Conservation (phyloP, 768 basidiomycete genomes). For the Boletus tylopilopsis region DNA sequence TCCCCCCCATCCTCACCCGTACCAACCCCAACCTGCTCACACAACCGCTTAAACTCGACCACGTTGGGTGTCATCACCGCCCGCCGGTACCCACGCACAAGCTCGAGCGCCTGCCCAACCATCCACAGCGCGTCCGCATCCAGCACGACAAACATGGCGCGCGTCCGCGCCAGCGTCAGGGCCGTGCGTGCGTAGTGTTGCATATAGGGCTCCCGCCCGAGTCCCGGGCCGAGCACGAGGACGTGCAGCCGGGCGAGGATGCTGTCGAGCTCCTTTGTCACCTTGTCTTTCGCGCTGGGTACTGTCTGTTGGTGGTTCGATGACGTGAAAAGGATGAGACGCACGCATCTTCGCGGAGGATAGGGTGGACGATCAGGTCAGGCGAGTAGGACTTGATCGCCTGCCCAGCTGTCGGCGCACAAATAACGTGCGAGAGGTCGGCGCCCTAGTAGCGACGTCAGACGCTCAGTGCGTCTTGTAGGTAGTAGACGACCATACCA, state of each 20-base stretch:
- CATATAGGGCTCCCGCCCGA: constrained; percentile 91
- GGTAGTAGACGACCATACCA: constrained; percentile 43
- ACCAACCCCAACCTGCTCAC: constrained; percentile 64
- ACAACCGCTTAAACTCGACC: constrained; percentile 85
- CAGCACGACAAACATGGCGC: constrained; percentile 85
- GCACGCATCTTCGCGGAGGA: constrained; percentile 67
- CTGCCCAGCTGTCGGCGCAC: constrained; percentile 85
- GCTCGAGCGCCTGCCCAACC: constrained; percentile 65
- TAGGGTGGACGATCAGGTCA: constrained; percentile 95
- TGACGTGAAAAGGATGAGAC: constrained; percentile 26
- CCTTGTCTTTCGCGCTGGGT: too few species aligned
- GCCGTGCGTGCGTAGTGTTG: constrained; percentile 76
- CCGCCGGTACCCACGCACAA: constrained; percentile 81
- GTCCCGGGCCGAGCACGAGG: constrained; percentile 89
- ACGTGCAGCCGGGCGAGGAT: constrained; percentile 87
- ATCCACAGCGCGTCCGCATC: constrained; percentile 93
- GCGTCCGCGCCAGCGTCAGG: constrained; percentile 62
- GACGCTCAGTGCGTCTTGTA: not conserved
- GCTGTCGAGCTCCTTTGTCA: constrained; percentile 53
- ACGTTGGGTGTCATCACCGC: constrained; percentile 93
- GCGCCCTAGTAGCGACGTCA: constrained; percentile 79
- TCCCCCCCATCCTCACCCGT: constrained; percentile 42
- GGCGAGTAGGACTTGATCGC: constrained; percentile 98
- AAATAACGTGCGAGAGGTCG: constrained; percentile 96
- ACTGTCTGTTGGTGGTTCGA: too few species aligned